Conservation (phyloP, 1,139 yeast species). For the Pichia sp. region DNA sequence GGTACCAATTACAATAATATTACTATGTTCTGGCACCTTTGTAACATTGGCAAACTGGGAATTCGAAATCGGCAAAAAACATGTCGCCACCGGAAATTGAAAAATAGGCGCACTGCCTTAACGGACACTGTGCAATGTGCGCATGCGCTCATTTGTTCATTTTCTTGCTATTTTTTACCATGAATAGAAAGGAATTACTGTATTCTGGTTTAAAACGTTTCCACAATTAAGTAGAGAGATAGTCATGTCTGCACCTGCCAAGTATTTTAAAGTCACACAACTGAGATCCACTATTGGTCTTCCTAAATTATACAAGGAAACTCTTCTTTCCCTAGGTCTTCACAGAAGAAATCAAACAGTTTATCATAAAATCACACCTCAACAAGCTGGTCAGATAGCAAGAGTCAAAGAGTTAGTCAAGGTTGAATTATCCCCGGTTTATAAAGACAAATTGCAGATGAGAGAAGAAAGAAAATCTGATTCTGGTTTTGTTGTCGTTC, state of each 20-base stretch:
- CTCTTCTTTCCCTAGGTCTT: conserved; percentile 70
- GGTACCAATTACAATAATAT: too few relatives aligned
- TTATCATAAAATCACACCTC: conserved; percentile 68
- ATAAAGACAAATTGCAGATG: conserved; percentile 44
- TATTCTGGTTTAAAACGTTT: too few relatives aligned
- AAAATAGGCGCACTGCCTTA: too few relatives aligned
- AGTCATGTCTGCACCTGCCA: conserved; percentile 19
- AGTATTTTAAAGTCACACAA: conserved; percentile 61
- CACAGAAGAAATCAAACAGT: conserved; percentile 65
- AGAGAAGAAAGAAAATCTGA: conserved; percentile 52
- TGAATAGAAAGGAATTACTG: neutral
- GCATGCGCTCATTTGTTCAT: too few relatives aligned
- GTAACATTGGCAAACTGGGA: too few relatives aligned
- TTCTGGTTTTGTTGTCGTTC: conserved; percentile 54
- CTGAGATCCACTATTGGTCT: conserved; percentile 79
- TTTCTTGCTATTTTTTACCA: neutral
- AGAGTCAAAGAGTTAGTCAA: conserved; percentile 83
- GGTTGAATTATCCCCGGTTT: conserved; percentile 64
- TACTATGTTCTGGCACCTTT: too few relatives aligned
- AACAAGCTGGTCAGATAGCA: conserved; percentile 79
- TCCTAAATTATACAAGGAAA: conserved; percentile 60
- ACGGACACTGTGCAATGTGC: too few relatives aligned
- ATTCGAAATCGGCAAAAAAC: too few relatives aligned
- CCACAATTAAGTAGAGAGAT: too few relatives aligned
- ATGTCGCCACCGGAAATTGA: too few relatives aligned